Conservation (phyloP, 1,139 yeast species). For the Pichia sp. region DNA sequence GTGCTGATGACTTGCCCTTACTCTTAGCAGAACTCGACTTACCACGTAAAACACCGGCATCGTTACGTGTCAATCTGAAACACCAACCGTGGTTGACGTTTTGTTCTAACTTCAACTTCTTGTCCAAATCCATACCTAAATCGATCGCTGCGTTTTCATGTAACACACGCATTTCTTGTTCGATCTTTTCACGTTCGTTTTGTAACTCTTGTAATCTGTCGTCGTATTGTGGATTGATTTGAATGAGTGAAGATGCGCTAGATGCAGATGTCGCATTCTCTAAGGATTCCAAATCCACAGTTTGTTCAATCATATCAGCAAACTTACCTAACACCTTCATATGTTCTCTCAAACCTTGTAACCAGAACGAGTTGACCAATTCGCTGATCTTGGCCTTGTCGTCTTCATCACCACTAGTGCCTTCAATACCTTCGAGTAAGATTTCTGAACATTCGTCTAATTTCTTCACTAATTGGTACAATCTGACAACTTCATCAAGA, state of each 20-base stretch:
- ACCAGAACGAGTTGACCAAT: constrained; percentile 54
- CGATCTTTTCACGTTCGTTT: constrained; percentile 52
- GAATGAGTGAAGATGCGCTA: constrained; percentile 56
- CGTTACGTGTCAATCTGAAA: constrained; percentile 86
- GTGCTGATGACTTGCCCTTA: constrained; percentile 8
- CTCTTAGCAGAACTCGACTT: constrained; percentile 36
- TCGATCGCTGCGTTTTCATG: constrained; percentile 73
- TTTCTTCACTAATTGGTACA: constrained; percentile 73
- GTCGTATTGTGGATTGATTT: constrained; percentile 88
- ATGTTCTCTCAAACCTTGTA: constrained; percentile 50
- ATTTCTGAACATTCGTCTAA: constrained; percentile 66
- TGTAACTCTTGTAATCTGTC: constrained; percentile 66
- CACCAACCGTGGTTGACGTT: constrained; percentile 94
- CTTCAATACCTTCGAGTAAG: constrained; percentile 44
- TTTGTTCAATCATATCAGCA: constrained; percentile 87
- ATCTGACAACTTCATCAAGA: constrained; percentile 87
- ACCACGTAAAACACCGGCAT: constrained; percentile 69
- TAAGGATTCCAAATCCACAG: constrained; percentile 82
- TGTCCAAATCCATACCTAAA: constrained; percentile 76
- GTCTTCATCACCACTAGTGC: constrained; percentile 22
- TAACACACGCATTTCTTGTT: constrained; percentile 53
- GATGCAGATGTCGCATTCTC: constrained; percentile 44
- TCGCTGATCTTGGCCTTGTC: constrained; percentile 23
- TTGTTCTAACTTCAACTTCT: constrained; percentile 83
- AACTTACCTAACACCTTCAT: constrained; percentile 58